phyloP scores from a whole-genome alignment of 495 filamentous ascomycete species.

The Penicillium canariense region DNA sequence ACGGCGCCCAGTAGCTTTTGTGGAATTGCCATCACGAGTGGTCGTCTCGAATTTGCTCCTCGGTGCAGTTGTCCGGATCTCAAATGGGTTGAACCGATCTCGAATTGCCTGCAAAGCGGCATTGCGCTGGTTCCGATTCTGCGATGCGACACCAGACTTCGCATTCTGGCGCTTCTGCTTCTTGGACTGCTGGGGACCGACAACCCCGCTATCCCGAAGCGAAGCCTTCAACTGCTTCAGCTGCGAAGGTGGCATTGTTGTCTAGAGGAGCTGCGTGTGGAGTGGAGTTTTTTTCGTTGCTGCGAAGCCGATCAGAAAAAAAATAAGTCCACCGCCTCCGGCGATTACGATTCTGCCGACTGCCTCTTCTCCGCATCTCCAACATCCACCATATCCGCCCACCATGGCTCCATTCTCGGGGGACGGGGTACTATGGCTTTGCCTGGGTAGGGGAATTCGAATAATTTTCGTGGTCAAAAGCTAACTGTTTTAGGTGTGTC shows the following conservation, averaged over 20 bases:
- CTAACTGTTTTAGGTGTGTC: conserved; percentile 37
- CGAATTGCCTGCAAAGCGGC: conserved; percentile 78
- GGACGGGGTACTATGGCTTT: conserved; percentile 46
- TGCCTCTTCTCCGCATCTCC: conserved; percentile 35
- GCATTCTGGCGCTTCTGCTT: conserved; percentile 78
- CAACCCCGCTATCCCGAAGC: conserved; percentile 79
- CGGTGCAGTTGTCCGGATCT: conserved; percentile 69
- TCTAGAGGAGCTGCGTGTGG: conserved; percentile 6
- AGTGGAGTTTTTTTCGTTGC: conserved; percentile 22
- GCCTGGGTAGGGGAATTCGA: conserved; percentile 32
- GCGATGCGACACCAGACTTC: conserved; percentile 56
- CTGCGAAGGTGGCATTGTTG: conserved; percentile 87
- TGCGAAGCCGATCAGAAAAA: conserved; percentile 27
- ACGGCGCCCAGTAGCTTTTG: conserved; percentile 49
- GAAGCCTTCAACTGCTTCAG: conserved; percentile 93
- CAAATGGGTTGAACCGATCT: conserved; percentile 96
- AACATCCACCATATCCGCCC: conserved; percentile 3
- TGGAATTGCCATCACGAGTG: conserved; percentile 49
- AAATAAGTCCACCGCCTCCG: conserved; percentile 35
- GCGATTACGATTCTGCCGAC: conserved; percentile 34
- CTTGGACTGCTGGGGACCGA: conserved; percentile 86
- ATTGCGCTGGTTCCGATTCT: conserved; percentile 69
- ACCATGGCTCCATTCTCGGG: conserved; percentile 42
- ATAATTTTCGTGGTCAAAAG: not conserved
- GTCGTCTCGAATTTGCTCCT: conserved; percentile 76